Evolutionary conservation across 179 eudicot genomes (phyloP).

Genomic region (Spinacia oleracea): DNA sequence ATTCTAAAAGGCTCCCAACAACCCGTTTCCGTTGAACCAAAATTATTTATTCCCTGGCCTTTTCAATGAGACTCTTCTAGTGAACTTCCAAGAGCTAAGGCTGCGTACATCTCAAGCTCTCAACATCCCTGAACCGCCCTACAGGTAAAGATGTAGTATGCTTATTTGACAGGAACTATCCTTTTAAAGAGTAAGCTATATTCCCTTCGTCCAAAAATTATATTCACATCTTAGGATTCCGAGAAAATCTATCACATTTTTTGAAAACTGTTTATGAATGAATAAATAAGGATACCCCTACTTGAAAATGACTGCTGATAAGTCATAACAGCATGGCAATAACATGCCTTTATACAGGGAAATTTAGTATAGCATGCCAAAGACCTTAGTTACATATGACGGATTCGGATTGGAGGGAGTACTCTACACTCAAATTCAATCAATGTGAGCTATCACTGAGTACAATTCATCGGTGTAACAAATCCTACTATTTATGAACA

Average conservation of each 20-base stretch:
- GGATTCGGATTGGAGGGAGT: background rate
- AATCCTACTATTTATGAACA: background rate
- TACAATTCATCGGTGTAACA: background rate
- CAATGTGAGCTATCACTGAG: background rate
- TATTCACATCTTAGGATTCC: too few species aligned
- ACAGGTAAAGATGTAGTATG: too few species aligned
- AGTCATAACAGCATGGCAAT: background rate
- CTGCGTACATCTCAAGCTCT: background rate
- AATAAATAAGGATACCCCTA: too few species aligned
- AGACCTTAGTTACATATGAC: background rate
- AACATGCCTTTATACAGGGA: background rate
- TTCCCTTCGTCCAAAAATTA: too few species aligned
- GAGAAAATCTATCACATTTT: too few species aligned
- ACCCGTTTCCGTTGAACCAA: background rate
- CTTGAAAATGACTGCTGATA: too few species aligned
- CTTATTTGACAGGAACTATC: too few species aligned
- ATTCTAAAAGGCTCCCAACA: background rate
- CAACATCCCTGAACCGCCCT: background rate
- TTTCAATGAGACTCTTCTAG: background rate
- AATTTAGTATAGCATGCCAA: background rate
- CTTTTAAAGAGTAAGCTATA: too few species aligned
- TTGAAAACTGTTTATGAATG: too few species aligned
- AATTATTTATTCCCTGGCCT: background rate
- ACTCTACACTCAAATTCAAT: background rate
- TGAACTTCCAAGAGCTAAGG: background rate